Evolutionary conservation across 345 rosid genomes (phyloP), one percentile per base, ranked within the genome.

Genomic region (Carallia brachiata): DNA sequence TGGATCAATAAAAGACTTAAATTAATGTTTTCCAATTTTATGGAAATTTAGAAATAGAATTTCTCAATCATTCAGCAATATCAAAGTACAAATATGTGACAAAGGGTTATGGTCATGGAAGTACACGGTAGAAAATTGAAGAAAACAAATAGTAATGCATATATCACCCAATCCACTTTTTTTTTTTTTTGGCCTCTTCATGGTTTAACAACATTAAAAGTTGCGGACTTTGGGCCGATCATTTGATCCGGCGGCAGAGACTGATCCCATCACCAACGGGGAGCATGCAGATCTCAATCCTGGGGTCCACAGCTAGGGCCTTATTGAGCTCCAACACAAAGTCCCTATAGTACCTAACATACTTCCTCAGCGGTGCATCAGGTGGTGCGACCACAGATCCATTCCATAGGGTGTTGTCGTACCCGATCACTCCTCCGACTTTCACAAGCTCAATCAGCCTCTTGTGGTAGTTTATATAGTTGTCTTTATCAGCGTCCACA

Each of bases 401-500:
- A 39, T 89, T 90, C 99, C 99, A 96, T 18, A 96, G 78, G 80
- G 99, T 96, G 88, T 96, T 96, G 89, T 96, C 98, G 78, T 96
- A 96, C 36, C 98, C 99, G 62, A 96, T 89, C 67, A 96, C 60
- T 4, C 99, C 99, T 1, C 98, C 98, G 6, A 96, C 86, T 67
- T 90, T 96, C 58, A 92, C 94, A 62, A 96, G 76, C 2, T 92
- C 97, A 5, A 92, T 84, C 81, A 92, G 52, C 71, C 97, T 85
- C 79, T 87, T 82, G 80, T 96, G 98, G 81, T 96, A 96, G 84
- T 96, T 90, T 8, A 92, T 28, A 78, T 96, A 96, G 83, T 96
- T 96, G 88, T 92, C 98, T 72, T 96, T 96, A 72, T 96, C 98
- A 31, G 99, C 99, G 65, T 96, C 99, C 75, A 96, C 99, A 65